These are phyloP conservation scores for Pythium rishiriense DNA, from an alignment of 352 stramenopile species.

Conservation along the genomic window DNA sequence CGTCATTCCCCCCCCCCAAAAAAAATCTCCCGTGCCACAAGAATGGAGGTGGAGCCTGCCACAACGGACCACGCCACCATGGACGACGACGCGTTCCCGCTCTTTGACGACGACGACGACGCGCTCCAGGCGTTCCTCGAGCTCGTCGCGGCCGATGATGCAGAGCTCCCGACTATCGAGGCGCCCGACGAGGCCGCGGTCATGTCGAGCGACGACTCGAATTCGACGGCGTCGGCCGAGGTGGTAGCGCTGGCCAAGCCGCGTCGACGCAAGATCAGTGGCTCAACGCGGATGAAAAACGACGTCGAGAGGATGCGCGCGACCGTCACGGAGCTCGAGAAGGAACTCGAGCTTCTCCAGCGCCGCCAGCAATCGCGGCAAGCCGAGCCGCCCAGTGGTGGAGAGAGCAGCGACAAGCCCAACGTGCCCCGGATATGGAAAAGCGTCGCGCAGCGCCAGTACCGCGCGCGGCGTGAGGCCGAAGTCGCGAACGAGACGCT, in stretches of 20 bases:
- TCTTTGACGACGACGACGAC: too few relatives aligned
- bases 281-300: slow-evolving; percentile 1
- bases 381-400: background rate
- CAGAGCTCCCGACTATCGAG: too few relatives aligned
- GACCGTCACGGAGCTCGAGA: background rate
- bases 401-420: background rate
- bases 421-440: slow-evolving; percentile 4
- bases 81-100: too few relatives aligned
- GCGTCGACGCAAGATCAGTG: slow-evolving; percentile 6
- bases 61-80: too few relatives aligned
- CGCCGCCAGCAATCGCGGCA: too few relatives aligned
- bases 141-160: too few relatives aligned
- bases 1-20: background rate
- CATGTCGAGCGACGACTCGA: background rate
- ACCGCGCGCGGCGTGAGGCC: background rate
- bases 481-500: slow-evolving; percentile 9
- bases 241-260: background rate
- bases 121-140: too few relatives aligned
- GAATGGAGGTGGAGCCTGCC: too few relatives aligned
- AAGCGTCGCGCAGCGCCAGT: slow-evolving; percentile 13
- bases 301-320: background rate
- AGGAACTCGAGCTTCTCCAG: background rate
- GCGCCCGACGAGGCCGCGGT: background rate
- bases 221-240: background rate
- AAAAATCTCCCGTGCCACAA: too few relatives aligned